Evolutionary conservation across 1,284 basidiomycete genomes (phyloP), one percentile per base, ranked within the genome.

Genomic region (Anthracocystis setariae): DNA sequence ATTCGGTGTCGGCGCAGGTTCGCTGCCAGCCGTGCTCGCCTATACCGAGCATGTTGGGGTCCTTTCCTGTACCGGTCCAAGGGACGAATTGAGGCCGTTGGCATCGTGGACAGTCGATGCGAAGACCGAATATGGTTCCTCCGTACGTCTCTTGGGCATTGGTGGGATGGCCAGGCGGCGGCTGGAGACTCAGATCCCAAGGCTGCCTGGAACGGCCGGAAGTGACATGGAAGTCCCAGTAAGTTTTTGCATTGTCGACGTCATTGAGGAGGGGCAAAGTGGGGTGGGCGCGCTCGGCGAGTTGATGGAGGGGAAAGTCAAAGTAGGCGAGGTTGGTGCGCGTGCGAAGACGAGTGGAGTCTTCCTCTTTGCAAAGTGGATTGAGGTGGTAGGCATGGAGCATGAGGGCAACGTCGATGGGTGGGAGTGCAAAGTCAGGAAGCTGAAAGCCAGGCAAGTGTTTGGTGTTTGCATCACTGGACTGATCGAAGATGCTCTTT

Each of bases 391-490:
- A 78, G 9, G 64, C 42, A 29, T 77, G 77, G 21, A 75, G 76
- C 50, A 79, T 52, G 37, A 79, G 62, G 4, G 60, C 59, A 5
- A 79, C 75, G 33, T 79, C 75, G 49, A 79, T 29, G 12, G 73
- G 77, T 3, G 77, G 77, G 8, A 79, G 55, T 1, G 61, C 50
- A 29, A 58, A 50, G 24, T 61, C 54, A 2, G 70, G 73, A 8
- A 76, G 37, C 0, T 69, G 43, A 56, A 49, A 18, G 25, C 57
- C 40, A 8, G 46, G 37, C 15, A 47, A 29, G 1, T 18, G 18
- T 46, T 54, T 32, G 38, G 9, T 10, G 5, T 23, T 17, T 21
- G 42, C n/a, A 9, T 44, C 42, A 9, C 23, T 37, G 35, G 46
- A 42, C 33, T 37, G 33, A 38, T 18, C 44, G 21, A 23, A 39